These are phyloP conservation scores for Candida labiduridarum DNA, from an alignment of 1,139 yeast species.

Conservation along the genomic window DNA sequence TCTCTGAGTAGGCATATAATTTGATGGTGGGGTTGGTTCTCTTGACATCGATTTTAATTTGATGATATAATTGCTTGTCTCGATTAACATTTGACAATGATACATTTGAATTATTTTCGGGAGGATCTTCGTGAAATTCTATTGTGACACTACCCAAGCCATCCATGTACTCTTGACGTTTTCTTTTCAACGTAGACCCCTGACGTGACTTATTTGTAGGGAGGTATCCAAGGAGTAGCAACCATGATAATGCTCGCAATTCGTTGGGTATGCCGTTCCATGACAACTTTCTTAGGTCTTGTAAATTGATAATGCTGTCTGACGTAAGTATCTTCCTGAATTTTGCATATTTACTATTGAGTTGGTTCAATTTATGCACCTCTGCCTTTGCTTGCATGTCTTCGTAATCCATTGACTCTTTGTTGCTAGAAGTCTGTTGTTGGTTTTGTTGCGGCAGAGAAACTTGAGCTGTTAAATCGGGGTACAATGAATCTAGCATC, in stretches of 20 bases:
- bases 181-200: conserved; percentile 66
- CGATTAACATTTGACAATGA: conserved; percentile 26
- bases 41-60: conserved; percentile 92
- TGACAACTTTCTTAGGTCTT: conserved; percentile 72
- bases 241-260: conserved; percentile 87
- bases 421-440: conserved; percentile 8
- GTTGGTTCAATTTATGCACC: conserved; percentile 58
- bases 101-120: conserved; percentile 19
- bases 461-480: conserved; percentile 33
- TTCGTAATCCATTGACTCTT: conserved; percentile 24
- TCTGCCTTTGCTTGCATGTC: conserved; percentile 44
- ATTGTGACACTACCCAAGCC: conserved; percentile 49
- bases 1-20: conserved; percentile 66
- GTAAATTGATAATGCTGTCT: conserved; percentile 53
- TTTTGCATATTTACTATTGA: conserved; percentile 62
- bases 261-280: conserved; percentile 95
- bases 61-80: conserved; percentile 91
- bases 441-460: conserved; percentile 1
- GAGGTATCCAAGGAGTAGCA: conserved; percentile 80
- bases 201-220: conserved; percentile 86
- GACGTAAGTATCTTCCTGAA: conserved; percentile 66
- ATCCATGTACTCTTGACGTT: conserved; percentile 83
- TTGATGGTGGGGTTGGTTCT: conserved; percentile 87
- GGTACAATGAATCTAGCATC: conserved; percentile 41
- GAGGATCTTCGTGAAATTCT: conserved; percentile 52